Percentiles rank a stretch among this genome's conserved stretches.
Conservation (phyloP, 192 early-diverging fungal species). For the Umbelopsis sp. region DNA sequence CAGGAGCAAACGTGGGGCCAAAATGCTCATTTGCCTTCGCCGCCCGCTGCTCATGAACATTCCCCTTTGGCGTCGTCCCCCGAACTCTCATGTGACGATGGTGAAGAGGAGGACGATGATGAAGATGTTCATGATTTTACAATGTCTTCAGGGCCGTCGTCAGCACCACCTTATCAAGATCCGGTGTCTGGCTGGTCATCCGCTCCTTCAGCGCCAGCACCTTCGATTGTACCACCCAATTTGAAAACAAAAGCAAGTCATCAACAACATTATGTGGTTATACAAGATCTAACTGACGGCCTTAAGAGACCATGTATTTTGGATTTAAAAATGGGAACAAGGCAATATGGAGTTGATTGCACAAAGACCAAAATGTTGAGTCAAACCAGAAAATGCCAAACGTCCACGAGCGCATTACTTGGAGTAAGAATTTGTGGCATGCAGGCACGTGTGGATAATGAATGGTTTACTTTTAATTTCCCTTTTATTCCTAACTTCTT, state of each 20-base stretch:
- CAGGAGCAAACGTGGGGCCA: background rate
- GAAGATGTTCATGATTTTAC: constrained; percentile 17
- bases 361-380: constrained; percentile 74
- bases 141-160: background rate
- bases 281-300: constrained; percentile 88
- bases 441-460: constrained; percentile 63
- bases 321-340: constrained; percentile 96
- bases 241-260: constrained; percentile 43
- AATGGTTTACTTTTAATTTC: constrained; percentile 28
- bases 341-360: constrained; percentile 90
- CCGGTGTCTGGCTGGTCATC: constrained; percentile 6
- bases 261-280: constrained; percentile 79
- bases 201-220: background rate
- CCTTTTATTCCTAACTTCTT: constrained; percentile 7
- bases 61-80: constrained; percentile 9
- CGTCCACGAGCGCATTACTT: constrained; percentile 86
- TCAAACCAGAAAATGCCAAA: constrained; percentile 90
- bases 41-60: background rate
- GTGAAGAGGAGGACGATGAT: constrained; percentile 43
- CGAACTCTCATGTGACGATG: constrained; percentile 22
- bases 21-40: constrained; percentile 5
- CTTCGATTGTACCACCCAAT: constrained; percentile 11
- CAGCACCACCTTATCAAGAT: constrained; percentile 22
- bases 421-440: constrained; percentile 95
- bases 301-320: constrained; percentile 88